Conservation (phyloP, 352 stramenopile genomes). For the Phytophthora multivora region DNA sequence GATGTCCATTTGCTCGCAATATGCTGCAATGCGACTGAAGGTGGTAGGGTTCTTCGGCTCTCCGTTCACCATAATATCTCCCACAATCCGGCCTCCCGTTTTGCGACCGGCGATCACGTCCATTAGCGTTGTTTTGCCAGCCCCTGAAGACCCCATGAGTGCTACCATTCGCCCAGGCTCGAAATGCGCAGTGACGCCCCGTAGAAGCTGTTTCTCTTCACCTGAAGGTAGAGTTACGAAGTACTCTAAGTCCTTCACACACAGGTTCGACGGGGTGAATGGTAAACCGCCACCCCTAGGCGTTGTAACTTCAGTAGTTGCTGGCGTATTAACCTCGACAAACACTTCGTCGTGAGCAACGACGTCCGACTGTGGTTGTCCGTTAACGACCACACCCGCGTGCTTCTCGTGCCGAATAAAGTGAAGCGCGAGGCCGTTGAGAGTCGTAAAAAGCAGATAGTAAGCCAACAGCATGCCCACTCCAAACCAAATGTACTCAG, state of each 20-base stretch:
- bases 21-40: not conserved
- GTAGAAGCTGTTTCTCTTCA: slow-evolving; percentile 42
- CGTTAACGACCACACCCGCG: not conserved
- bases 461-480: not conserved
- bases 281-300: not conserved
- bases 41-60: slow-evolving; percentile 72
- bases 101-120: slow-evolving; percentile 52
- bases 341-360: not conserved
- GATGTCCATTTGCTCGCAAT: slow-evolving; percentile 20
- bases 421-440: not conserved
- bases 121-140: not conserved
- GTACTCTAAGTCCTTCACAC: slow-evolving; percentile 25
- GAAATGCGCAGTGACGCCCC: slow-evolving; percentile 41
- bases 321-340: not conserved
- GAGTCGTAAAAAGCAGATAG: not conserved
- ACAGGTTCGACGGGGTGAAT: slow-evolving; percentile 36
- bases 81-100: slow-evolving; percentile 55
- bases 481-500: not conserved
- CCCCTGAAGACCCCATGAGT: not conserved
- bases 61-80: slow-evolving; percentile 89
- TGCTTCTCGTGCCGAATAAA: not conserved
- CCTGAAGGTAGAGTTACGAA: slow-evolving; percentile 9
- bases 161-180: slow-evolving; percentile 25
- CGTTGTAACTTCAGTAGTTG: not conserved
- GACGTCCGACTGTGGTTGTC: not conserved